Conservation (phyloP, 192 early-diverging fungal species). For the Piromyces sp. region DNA sequence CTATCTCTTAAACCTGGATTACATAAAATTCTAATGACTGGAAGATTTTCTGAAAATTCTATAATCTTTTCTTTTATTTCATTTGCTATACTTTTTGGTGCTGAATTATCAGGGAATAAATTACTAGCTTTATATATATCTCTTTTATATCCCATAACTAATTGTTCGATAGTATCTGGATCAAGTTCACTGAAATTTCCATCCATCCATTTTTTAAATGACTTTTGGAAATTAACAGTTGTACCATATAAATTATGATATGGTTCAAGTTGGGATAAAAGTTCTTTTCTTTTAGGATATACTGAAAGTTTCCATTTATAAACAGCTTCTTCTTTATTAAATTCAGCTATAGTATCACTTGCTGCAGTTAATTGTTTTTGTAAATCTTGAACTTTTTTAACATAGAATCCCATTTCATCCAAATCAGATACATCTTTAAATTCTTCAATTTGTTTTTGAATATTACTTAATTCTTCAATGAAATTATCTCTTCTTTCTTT, state of each 20-base stretch:
- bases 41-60: conserved; percentile 37
- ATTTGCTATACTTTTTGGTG: conserved; percentile 37
- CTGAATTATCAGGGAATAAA: conserved; percentile 29
- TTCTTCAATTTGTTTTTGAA: conserved; percentile 36
- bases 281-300: conserved; percentile 37
- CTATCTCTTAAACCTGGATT: conserved; percentile 43
- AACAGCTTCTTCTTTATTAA: conserved; percentile 40
- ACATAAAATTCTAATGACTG: conserved; percentile 39
- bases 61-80: conserved; percentile 43
- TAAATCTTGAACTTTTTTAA: conserved; percentile 41
- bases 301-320: conserved; percentile 41
- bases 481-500: conserved; percentile 31
- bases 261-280: conserved; percentile 30
- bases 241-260: conserved; percentile 41
- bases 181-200: conserved; percentile 38
- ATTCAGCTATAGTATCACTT: conserved; percentile 31
- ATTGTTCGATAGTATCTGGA: conserved; percentile 32
- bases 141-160: conserved; percentile 35
- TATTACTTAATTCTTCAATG: conserved; percentile 33
- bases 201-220: conserved; percentile 47
- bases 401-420: conserved; percentile 50
- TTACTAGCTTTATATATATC: conserved; percentile 36
- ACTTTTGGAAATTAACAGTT: conserved; percentile 42
- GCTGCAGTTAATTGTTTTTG: conserved; percentile 32
- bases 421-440: conserved; percentile 40